phyloP scores from a whole-genome alignment of 1,284 basidiomycete species.

The Porodaedalea pini region DNA sequence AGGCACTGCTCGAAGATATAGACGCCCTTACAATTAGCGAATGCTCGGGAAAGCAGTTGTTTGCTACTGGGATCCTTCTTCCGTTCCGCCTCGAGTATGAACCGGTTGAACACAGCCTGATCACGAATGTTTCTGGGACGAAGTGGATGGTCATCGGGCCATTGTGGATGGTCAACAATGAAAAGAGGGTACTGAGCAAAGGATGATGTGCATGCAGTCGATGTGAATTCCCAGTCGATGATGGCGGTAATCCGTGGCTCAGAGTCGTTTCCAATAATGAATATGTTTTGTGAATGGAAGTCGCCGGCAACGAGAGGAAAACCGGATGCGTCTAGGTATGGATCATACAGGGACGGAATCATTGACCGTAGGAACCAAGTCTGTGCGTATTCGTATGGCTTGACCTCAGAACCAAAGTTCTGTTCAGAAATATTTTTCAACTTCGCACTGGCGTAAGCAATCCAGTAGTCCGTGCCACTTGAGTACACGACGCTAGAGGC shows the following conservation, averaged over 20 bases:
- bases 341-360: background rate
- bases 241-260: background rate
- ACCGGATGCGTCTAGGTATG: background rate
- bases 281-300: background rate
- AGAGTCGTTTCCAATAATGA: background rate
- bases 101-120: background rate
- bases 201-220: background rate
- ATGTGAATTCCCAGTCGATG: background rate
- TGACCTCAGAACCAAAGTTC: background rate
- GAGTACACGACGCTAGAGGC: background rate
- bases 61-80: background rate
- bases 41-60: background rate
- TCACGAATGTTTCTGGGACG: background rate
- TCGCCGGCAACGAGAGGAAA: background rate
- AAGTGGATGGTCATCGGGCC: background rate
- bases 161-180: background rate
- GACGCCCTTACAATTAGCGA: background rate
- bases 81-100: background rate
- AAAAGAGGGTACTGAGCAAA: constrained; percentile 2
- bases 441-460: background rate
- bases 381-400: background rate
- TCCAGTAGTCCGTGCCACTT: background rate
- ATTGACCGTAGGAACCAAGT: background rate
- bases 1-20: background rate
- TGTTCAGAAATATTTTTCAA: background rate